phyloP scores from a whole-genome alignment of 2,329 filamentous ascomycete species.

The Xylariaceae sp. region DNA sequence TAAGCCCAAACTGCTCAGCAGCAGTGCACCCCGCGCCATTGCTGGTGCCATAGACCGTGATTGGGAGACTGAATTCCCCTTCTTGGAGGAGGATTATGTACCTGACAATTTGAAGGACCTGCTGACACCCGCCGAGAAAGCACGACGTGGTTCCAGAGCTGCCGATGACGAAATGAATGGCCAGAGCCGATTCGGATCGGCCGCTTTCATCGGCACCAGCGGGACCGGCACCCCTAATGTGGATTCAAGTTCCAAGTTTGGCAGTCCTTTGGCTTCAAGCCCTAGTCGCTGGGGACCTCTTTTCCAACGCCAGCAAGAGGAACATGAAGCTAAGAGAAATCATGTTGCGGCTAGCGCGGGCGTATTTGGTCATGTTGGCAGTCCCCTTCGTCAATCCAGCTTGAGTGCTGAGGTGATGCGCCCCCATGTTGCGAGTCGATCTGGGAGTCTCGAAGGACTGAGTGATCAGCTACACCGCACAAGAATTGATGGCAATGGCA shows the following conservation, averaged over 20 bases:
- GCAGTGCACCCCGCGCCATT: slow-evolving; percentile 65
- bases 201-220: slow-evolving; percentile 36
- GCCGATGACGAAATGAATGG: slow-evolving; percentile 50
- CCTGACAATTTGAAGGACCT: slow-evolving; percentile 69
- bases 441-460: slow-evolving; percentile 48
- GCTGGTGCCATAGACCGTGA: slow-evolving; percentile 62
- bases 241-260: slow-evolving; percentile 53
- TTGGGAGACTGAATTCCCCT: slow-evolving; percentile 69
- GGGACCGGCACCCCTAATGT: slow-evolving; percentile 40
- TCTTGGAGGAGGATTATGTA: slow-evolving; percentile 81
- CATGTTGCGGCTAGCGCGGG: slow-evolving; percentile 41
- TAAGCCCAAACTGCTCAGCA: slow-evolving; percentile 66
- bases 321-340: slow-evolving; percentile 50
- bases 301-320: slow-evolving; percentile 59
- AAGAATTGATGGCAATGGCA: slow-evolving; percentile 45
- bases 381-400: slow-evolving; percentile 62
- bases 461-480: slow-evolving; percentile 63
- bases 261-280: slow-evolving; percentile 58
- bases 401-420: slow-evolving; percentile 53
- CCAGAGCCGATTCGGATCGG: slow-evolving; percentile 34
- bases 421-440: slow-evolving; percentile 41
- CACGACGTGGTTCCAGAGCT: slow-evolving; percentile 58
- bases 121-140: slow-evolving; percentile 66
- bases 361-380: slow-evolving; percentile 65
- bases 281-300: slow-evolving; percentile 61